Conservation (phyloP, 495 filamentous ascomycete genomes). For the Penicillium cinerascens region DNA sequence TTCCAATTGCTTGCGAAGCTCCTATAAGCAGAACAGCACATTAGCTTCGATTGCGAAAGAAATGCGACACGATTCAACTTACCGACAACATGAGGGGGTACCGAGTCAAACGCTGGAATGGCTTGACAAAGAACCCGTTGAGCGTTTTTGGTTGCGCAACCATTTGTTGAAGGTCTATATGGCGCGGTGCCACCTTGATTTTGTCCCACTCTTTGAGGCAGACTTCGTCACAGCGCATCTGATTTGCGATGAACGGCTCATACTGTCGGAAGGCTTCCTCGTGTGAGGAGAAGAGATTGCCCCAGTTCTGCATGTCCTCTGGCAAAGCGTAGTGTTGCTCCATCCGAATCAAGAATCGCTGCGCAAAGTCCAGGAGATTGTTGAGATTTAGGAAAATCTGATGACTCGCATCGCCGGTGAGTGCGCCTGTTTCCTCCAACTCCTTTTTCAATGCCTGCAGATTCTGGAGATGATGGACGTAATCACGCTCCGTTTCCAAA, state of each 20-base stretch:
- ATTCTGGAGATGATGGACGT: conserved; percentile 96
- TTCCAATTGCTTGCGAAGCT: conserved; percentile 78
- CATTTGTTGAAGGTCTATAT: conserved; percentile 57
- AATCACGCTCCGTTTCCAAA: conserved; percentile 91
- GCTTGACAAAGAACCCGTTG: conserved; percentile 90
- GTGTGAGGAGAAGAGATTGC: conserved; percentile 71
- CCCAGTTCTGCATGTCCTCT: conserved; percentile 83
- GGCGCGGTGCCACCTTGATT: conserved; percentile 52
- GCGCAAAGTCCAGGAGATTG: conserved; percentile 88
- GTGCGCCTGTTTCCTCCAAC: conserved; percentile 78
- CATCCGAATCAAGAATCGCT: conserved; percentile 88
- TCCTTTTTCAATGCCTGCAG: conserved; percentile 89
- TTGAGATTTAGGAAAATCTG: conserved; percentile 97
- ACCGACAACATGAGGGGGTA: conserved; percentile 90
- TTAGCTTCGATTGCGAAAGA: background rate
- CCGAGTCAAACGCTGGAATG: conserved; percentile 91
- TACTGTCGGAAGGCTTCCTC: conserved; percentile 86
- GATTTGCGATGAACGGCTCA: conserved; percentile 95
- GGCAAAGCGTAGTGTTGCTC: conserved; percentile 89
- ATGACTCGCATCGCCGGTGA: conserved; percentile 87
- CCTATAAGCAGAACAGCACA: conserved; percentile 46
- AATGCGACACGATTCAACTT: conserved; percentile 19
- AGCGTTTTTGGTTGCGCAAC: conserved; percentile 58
- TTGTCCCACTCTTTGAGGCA: conserved; percentile 53
- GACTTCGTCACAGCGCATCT: conserved; percentile 52